Percentiles rank a stretch among this genome's conserved stretches.
These are phyloP conservation scores for Allium fistulosum DNA, from an alignment of 106 monocot species.

Conservation along the genomic window DNA sequence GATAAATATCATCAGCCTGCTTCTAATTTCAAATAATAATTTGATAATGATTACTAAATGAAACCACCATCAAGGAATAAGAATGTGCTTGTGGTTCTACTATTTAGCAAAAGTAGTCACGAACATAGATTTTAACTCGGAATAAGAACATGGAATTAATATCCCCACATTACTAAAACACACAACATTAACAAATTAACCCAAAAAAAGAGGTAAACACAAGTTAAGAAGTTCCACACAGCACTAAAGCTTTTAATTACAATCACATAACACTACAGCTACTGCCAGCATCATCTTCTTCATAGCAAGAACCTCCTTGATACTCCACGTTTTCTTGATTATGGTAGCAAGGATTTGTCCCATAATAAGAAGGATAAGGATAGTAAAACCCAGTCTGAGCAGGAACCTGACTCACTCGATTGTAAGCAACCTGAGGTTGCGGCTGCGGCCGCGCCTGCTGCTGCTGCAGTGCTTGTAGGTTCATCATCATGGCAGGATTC, in stretches of 20 bases:
- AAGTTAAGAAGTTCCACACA: neutral
- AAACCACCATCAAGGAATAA: too few species aligned
- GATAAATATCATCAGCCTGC: neutral
- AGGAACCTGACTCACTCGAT: slow-evolving; percentile 33
- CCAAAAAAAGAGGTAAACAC: neutral
- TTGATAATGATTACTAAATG: too few species aligned
- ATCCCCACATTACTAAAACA: slow-evolving; percentile 3
- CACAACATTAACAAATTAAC: neutral
- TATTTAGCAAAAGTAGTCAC: too few species aligned
- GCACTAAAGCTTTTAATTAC: neutral
- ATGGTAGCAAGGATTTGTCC: slow-evolving; percentile 9
- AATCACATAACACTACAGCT: slow-evolving; percentile 56
- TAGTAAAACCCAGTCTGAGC: slow-evolving; percentile 47
- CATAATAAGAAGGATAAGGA: slow-evolving; percentile 7
- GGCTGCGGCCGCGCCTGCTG: slow-evolving; percentile 19
- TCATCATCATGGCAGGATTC: slow-evolving; percentile 30
- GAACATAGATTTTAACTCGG: slow-evolving; percentile 3
- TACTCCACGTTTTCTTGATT: slow-evolving; percentile 16
- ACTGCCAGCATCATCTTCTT: slow-evolving; percentile 32
- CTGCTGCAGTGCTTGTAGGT: slow-evolving; percentile 21
- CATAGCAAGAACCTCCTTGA: slow-evolving; percentile 43
- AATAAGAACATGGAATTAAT: slow-evolving; percentile 5
- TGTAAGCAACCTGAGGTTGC: slow-evolving; percentile 49
- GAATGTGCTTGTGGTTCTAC: too few species aligned
- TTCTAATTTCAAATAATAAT: too few species aligned